Percentiles rank a stretch among this genome's conserved stretches.
Evolutionary conservation across 2,329 filamentous ascomycete species (phyloP).

Genomic region (Xylariaceae sp.): DNA sequence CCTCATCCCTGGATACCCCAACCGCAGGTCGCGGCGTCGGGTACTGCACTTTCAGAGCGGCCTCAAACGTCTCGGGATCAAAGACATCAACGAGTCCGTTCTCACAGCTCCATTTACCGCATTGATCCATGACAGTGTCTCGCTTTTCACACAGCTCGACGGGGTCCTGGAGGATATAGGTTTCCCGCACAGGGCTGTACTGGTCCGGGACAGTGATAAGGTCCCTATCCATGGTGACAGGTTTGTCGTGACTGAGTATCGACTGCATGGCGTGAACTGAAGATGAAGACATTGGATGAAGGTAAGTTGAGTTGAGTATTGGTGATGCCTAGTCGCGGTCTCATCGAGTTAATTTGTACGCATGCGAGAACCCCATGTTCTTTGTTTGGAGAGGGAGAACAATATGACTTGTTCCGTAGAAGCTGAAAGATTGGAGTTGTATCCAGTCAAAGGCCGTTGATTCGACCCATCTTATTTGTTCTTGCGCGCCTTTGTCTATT

Average conservation of each 20-base stretch:
- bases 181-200: conserved; percentile 6
- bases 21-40: neutral
- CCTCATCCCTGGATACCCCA: neutral
- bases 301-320: no score
- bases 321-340: no score
- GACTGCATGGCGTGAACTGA: no score
- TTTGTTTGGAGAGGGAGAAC: neutral
- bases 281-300: no score
- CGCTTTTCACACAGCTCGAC: neutral
- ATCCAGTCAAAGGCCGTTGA: neutral
- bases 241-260: no score
- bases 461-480: neutral
- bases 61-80: conserved; percentile 16
- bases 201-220: neutral
- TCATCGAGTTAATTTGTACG: no score
- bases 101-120: conserved; percentile 10
- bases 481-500: conserved; percentile 5
- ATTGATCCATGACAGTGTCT: conserved; percentile 4
- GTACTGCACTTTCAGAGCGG: neutral
- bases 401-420: neutral
- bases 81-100: conserved; percentile 11
- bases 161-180: neutral
- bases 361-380: neutral
- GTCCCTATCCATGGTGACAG: neutral
- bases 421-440: neutral